These are phyloP conservation scores for Verbena officinalis DNA, from an alignment of 257 asterid species.

Conservation along the genomic window DNA sequence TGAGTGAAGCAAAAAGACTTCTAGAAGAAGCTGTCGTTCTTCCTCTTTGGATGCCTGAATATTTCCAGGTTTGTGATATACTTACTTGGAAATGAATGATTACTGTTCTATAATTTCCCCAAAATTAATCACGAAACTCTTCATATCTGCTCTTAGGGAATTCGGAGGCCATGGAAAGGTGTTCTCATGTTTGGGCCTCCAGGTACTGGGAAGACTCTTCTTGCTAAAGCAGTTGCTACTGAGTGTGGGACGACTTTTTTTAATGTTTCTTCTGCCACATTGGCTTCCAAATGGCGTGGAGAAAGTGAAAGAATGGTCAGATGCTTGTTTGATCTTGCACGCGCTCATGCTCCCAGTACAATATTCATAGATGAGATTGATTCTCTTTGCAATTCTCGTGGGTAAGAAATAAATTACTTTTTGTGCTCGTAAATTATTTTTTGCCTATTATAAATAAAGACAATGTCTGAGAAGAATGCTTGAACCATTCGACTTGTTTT, in stretches of 20 bases:
- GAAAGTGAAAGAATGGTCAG: slow-evolving; percentile 99
- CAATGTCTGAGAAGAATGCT: background rate
- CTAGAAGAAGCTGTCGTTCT: slow-evolving; percentile 99
- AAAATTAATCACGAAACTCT: slow-evolving; percentile 11
- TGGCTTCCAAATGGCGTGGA: slow-evolving; percentile 99
- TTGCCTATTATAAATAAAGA: background rate
- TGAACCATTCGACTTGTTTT: no score
- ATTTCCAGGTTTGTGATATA: slow-evolving; percentile 78
- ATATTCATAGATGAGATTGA: slow-evolving; percentile 99
- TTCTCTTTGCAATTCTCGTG: slow-evolving; percentile 98
- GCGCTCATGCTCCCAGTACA: slow-evolving; percentile 99
- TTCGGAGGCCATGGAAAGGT: slow-evolving; percentile 99
- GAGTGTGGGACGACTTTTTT: slow-evolving; percentile 99
- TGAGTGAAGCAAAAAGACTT: slow-evolving; percentile 95
- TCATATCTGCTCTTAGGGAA: slow-evolving; percentile 66
- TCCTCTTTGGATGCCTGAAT: slow-evolving; percentile 99
- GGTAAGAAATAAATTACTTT: slow-evolving; percentile 57
- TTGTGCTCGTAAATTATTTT: background rate
- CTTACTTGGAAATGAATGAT: slow-evolving; percentile 24
- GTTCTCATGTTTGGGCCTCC: slow-evolving; percentile 99
- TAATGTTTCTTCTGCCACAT: slow-evolving; percentile 96
- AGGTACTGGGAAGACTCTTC: slow-evolving; percentile 98
- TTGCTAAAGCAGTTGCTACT: slow-evolving; percentile 99
- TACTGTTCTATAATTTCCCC: background rate
- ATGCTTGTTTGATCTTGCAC: slow-evolving; percentile 96